Percentiles rank a stretch among this genome's conserved stretches.
Evolutionary conservation across 2,329 filamentous ascomycete species (phyloP).

Genomic region (Pseudopyricularia cyperi): DNA sequence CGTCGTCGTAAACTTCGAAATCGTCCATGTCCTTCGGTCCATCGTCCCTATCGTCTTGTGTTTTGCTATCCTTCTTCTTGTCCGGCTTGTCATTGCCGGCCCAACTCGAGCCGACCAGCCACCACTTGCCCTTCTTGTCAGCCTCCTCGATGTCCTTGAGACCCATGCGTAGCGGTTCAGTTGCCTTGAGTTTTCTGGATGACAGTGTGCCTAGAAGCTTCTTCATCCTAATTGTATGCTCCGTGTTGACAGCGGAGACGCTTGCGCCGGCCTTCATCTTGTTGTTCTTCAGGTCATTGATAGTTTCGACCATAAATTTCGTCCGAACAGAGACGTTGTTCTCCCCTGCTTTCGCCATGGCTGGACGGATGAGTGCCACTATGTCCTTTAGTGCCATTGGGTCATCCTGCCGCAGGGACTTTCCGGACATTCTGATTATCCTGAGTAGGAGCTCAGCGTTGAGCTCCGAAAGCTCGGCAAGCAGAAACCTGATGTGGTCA

Average conservation of each 20-base stretch:
- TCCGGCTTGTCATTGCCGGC: constrained; percentile 22
- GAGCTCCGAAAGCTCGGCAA: constrained; percentile 63
- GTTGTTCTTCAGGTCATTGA: constrained; percentile 90
- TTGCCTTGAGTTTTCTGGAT: constrained; percentile 50
- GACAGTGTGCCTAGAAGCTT: constrained; percentile 75
- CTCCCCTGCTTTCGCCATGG: constrained; percentile 52
- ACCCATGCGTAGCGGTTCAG: constrained; percentile 70
- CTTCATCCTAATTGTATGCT: constrained; percentile 80
- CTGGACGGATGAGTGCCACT: constrained; percentile 62
- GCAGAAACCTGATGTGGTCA: constrained; percentile 73
- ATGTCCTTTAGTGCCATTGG: constrained; percentile 82
- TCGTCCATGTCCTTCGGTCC: constrained; percentile 14
- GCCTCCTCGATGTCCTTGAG: constrained; percentile 71
- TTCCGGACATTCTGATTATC: constrained; percentile 70
- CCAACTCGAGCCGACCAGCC: constrained; percentile 96
- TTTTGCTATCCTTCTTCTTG: background rate
- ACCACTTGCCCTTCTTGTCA: constrained; percentile 91
- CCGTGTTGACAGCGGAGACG: constrained; percentile 59
- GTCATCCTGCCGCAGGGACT: constrained; percentile 77
- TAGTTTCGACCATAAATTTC: constrained; percentile 95
- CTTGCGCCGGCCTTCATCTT: constrained; percentile 59
- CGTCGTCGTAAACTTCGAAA: constrained; percentile 24
- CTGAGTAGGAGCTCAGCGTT: constrained; percentile 83
- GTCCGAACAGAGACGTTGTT: constrained; percentile 70
- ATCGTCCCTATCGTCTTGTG: constrained; percentile 7